phyloP scores from a whole-genome alignment of 495 filamentous ascomycete genomes.

The Penicillium bovifimosum region DNA sequence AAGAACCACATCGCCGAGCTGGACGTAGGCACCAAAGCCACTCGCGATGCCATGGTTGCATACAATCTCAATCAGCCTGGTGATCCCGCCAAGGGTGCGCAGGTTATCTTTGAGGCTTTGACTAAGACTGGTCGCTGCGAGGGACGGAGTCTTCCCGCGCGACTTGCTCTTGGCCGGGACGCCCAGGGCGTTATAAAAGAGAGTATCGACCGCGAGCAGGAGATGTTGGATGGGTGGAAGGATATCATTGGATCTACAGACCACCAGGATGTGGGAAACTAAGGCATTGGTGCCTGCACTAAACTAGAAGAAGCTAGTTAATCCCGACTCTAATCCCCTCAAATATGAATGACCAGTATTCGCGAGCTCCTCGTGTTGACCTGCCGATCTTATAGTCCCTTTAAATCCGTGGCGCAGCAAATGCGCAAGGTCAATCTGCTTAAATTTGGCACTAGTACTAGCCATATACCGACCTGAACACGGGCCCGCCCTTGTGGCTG shows the following conservation, averaged over 20 bases:
- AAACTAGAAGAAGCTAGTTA: no score
- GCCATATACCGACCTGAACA: no score
- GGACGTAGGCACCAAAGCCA: not conserved
- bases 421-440: no score
- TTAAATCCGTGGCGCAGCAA: no score
- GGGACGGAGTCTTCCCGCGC: conserved; percentile 34
- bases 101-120: conserved; percentile 44
- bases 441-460: no score
- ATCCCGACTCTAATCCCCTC: no score
- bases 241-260: not conserved
- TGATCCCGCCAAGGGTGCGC: conserved; percentile 44
- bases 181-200: not conserved
- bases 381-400: no score
- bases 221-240: not conserved
- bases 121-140: conserved; percentile 32
- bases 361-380: no score
- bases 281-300: not conserved
- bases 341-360: no score
- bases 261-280: not conserved
- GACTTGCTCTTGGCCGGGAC: conserved; percentile 35
- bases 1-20: not conserved
- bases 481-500: no score
- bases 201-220: not conserved
- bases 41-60: not conserved
- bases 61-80: conserved; percentile 21